Evolutionary conservation across 768 basidiomycete genomes (phyloP), one percentile per base, ranked within the genome.

Genomic region (Psilocybe sp.): DNA sequence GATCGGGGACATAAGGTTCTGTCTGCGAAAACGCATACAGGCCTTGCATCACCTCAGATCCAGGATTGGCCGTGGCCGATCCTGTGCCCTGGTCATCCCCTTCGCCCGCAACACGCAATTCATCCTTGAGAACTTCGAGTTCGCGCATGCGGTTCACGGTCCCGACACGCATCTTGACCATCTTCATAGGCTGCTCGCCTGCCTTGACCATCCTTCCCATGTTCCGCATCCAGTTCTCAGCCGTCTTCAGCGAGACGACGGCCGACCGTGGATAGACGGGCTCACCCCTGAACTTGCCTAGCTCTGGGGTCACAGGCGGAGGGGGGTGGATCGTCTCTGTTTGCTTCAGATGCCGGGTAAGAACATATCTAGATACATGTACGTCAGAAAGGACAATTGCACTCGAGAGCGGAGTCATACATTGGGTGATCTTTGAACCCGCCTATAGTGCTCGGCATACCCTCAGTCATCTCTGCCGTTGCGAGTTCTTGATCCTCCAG

Each of bases 391-490:
- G 28, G 16, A 44, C 10, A 35, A 23, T 37, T 41, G 42, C 9
- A 14, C 33, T 14, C 20, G 35, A 40, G 40, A 12, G 34, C 2
- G 18, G 18, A 32, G 40, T 67, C 85, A 44, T 60, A 96, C 87
- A 96, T 63, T 4, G 95, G 93, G 69, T 99, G 97, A 60, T 92
- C 87, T 65, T 98, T 98, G 80, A 98, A 98, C 1, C 93, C 97
- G 23, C 79, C 74, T 47, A 98, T 77, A 10, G 87, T 86, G 14
- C 84, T 86, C 0, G 97, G 97, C 93, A 99, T 97, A 19, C 87
- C 92, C 69, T 96, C 95, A 41, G 78, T 85, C 63, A 89, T 65
- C 63, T 92, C 88, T 51, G 82, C 81, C 0, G 72, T 72, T 51
- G 88, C 76, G 18, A 99, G 72, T 67, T 97, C 92, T 19, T 90